Evolutionary conservation across 2,329 filamentous ascomycete genomes (phyloP).

Genomic region (Hymenoscyphus scutula): DNA sequence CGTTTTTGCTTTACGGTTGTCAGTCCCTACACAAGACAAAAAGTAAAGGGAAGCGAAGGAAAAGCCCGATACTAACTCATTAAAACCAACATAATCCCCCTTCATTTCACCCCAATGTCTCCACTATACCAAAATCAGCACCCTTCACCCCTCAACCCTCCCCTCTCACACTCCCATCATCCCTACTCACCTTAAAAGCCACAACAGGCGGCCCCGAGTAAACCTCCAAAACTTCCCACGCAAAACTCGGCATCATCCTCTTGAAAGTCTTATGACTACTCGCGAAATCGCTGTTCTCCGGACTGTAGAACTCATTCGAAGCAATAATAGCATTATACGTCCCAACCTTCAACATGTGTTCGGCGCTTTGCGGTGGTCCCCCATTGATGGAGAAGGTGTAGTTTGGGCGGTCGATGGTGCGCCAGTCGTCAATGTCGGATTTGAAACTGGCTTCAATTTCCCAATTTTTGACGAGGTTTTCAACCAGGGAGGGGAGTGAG

Average conservation of each 20-base stretch:
- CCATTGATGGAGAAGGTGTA: slow-evolving; percentile 56
- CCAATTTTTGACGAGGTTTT: slow-evolving; percentile 73
- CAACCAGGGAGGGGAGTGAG: slow-evolving; percentile 58
- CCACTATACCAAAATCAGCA: slow-evolving; percentile 46
- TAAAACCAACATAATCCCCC: slow-evolving; percentile 63
- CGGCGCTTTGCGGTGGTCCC: slow-evolving; percentile 52
- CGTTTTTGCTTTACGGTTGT: slow-evolving; percentile 48
- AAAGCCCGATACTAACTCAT: slow-evolving; percentile 50
- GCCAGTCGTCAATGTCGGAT: slow-evolving; percentile 58
- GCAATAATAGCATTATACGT: slow-evolving; percentile 68
- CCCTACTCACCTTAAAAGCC: slow-evolving; percentile 44
- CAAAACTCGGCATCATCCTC: slow-evolving; percentile 70
- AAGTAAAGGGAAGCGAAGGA: background rate
- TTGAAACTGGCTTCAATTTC: slow-evolving; percentile 71
- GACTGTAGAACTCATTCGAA: slow-evolving; percentile 62
- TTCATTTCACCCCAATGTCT: slow-evolving; percentile 67
- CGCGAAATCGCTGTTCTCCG: slow-evolving; percentile 58
- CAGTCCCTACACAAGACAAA: too few species aligned
- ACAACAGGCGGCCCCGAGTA: slow-evolving; percentile 63
- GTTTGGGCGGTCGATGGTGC: slow-evolving; percentile 57
- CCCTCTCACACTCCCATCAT: background rate
- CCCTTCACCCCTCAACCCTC: too few species aligned
- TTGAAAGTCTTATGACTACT: slow-evolving; percentile 69
- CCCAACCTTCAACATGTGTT: slow-evolving; percentile 65
- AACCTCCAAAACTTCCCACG: slow-evolving; percentile 68